Evolutionary conservation across 106 monocot genomes (phyloP).

Genomic region (Ottelia alismoides): DNA sequence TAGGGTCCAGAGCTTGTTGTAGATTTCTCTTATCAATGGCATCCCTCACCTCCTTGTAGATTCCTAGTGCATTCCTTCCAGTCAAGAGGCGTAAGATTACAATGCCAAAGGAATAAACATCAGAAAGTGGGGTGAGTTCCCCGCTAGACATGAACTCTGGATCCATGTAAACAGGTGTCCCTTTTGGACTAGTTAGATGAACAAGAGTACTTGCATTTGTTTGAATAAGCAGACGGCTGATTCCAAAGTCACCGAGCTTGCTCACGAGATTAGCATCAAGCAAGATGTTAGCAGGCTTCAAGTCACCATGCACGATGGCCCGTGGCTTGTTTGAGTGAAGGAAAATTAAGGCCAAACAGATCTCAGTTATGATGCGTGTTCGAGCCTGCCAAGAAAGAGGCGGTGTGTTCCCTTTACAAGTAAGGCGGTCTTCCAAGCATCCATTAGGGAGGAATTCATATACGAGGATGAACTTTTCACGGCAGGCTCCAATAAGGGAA

Average conservation of each 20-base stretch:
- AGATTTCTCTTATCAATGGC: slow-evolving; percentile 7
- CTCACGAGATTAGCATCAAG: slow-evolving; percentile 10
- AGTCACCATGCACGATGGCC: slow-evolving; percentile 6
- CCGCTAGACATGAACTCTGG: slow-evolving; percentile 9
- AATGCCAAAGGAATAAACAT: slow-evolving; percentile 11
- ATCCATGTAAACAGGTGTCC: slow-evolving; percentile 7
- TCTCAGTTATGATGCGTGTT: slow-evolving; percentile 29
- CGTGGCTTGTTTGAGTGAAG: slow-evolving; percentile 4
- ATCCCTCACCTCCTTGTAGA: slow-evolving; percentile 5
- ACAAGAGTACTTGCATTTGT: neutral
- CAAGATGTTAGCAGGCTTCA: slow-evolving; percentile 10
- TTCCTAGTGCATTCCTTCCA: slow-evolving; percentile 1
- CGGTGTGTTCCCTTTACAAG: slow-evolving; percentile 14
- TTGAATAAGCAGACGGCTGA: slow-evolving; percentile 1
- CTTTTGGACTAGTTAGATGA: slow-evolving; percentile 1
- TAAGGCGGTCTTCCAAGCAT: slow-evolving; percentile 40
- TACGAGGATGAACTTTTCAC: slow-evolving; percentile 27
- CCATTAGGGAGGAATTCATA: slow-evolving; percentile 50
- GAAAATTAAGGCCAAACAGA: slow-evolving; percentile 42
- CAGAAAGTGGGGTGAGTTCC: slow-evolving; percentile 6
- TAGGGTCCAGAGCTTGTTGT: slow-evolving; percentile 5
- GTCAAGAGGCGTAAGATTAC: slow-evolving; percentile 8
- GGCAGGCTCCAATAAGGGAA: slow-evolving; percentile 40
- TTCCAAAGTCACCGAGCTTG: slow-evolving; percentile 11
- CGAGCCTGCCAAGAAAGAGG: slow-evolving; percentile 45